Base-by-base conservation (phyloP, 2,329 filamentous ascomycete genomes). In the Cladophialophora yegresii region DNA sequence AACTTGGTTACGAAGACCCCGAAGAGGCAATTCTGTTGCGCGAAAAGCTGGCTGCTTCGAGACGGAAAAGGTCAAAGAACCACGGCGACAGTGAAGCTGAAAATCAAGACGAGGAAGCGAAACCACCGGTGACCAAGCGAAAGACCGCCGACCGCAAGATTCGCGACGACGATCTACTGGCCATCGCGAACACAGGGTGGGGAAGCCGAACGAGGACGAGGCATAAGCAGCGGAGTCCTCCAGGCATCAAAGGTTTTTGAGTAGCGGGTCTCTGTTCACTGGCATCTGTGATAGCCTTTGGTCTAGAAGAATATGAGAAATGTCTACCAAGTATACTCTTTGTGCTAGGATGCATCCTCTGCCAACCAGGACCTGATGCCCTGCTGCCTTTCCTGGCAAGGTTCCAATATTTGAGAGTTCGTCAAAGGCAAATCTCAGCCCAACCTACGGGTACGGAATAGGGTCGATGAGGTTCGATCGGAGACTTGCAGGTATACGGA, bases 11-110 rank as follows among this genome's bases (percentile, higher is more conserved):
- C 62, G 79, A 82, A 63, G 80, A 81, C 64, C 75, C 78, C 1
- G 79, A 86, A 53, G 83, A 72, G 61, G 68, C 83, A 2, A 79
- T 81, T 12, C 81, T 81, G 60, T 84, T 85, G 71, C 82, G 82
- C n/a, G 83, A 85, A 36, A 82, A 81, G 43, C 82, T 81, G 30
- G 80, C 83, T 67, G 80, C 81, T 4, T 81, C 82, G 49, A 63
- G 70, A 23, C 43, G 62, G 30, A 58, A 36, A 62, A 63, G 32
- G 62, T 61, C n/a, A 66, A 74, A 58, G 67, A 80, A 28, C 28
- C 10, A 8, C 4, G 51, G 28, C 13, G 51, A 72, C 71, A 84
- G 71, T 33, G 82, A 71, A 36, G 30, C 26, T 22, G n/a, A 59
- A 36, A 20, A 40, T 10, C 26, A 61, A 20, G 50, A 53, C 13